phyloP scores from a whole-genome alignment of 1,139 yeast genomes.

The Geotrichum europaeum region DNA sequence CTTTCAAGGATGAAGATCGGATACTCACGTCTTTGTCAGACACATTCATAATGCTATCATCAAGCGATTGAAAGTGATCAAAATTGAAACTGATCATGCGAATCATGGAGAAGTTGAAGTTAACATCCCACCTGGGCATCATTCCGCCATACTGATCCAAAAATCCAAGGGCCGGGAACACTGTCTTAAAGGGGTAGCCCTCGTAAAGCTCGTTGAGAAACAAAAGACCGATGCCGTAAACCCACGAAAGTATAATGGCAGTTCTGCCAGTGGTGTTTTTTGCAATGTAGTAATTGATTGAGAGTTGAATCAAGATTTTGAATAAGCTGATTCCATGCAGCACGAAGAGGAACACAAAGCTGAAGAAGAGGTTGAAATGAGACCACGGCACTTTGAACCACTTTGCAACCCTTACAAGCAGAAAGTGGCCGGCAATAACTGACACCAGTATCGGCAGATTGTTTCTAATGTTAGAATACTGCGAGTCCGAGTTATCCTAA shows the following conservation, averaged over 20 bases:
- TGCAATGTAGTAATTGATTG: conserved; percentile 51
- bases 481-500: conserved; percentile 73
- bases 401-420: conserved; percentile 37
- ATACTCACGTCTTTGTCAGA: conserved; percentile 17
- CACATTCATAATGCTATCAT: not conserved
- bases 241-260: conserved; percentile 49
- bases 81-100: conserved; percentile 77
- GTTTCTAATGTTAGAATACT: conserved; percentile 81
- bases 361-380: conserved; percentile 65
- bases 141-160: conserved; percentile 52
- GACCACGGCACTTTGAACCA: conserved; percentile 22
- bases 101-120: conserved; percentile 80
- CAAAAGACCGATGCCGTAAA: conserved; percentile 65
- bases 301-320: conserved; percentile 54
- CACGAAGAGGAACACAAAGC: conserved; percentile 59
- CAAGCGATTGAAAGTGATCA: conserved; percentile 46
- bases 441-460: conserved; percentile 58
- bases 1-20: not conserved
- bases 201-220: conserved; percentile 71
- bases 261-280: conserved; percentile 33
- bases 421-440: conserved; percentile 50
- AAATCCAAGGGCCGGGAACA: conserved; percentile 38
- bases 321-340: conserved; percentile 75
- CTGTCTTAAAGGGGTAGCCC: conserved; percentile 45
- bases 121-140: conserved; percentile 90